Base-by-base conservation (phyloP, 495 filamentous ascomycete genomes). In the Aspergillus egyptiacus region DNA sequence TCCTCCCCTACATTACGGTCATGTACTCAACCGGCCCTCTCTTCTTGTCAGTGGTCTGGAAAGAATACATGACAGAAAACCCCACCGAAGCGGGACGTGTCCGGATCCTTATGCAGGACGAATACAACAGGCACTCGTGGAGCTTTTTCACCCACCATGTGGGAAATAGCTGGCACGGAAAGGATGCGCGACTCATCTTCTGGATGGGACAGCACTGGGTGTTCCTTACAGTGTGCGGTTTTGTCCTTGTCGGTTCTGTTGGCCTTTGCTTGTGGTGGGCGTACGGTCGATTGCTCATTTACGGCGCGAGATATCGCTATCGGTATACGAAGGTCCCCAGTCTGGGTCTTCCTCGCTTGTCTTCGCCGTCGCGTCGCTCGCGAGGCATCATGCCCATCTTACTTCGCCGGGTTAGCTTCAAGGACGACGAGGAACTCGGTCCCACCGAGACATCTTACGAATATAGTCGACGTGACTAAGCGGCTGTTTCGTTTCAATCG, bases 11-110 rank as follows among this genome's bases (percentile, higher is more conserved):
- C 64, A 84, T 93, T 51, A 91, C 87, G 15, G 85, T 95, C 53
- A 95, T 91, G 85, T 91, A 85, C 55, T 79, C 80, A 14, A 93
- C 87, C 8, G 89, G 89, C 9, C 89, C 89, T 17, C 73, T 93
- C 49, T 95, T 91, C 68, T 70, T 90, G 48, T 87, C 82, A 32
- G 82, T 91, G 24, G 78, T 95, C 45, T 95, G 89, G 89, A 83
- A 87, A 62, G 74, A 87, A 58, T 89, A 89, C 53, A 81, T 82
- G 69, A 61, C 57, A 22, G 64, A 64, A 4, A 59, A 55, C 30
- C 67, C 66, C 0, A 59, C 48, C 35, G 72, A 75, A 37, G 55
- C 60, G 1, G 66, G 56, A 3, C 72, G 77, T 7, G 76, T 80
- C 23, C 67, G 75, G 8, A 69, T 79, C 18, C 64, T 88, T 31